Percentiles rank a stretch among this genome's conserved stretches.
phyloP scores from a whole-genome alignment of 129 eudicot genomes.

The Oenanthe sinensis region DNA sequence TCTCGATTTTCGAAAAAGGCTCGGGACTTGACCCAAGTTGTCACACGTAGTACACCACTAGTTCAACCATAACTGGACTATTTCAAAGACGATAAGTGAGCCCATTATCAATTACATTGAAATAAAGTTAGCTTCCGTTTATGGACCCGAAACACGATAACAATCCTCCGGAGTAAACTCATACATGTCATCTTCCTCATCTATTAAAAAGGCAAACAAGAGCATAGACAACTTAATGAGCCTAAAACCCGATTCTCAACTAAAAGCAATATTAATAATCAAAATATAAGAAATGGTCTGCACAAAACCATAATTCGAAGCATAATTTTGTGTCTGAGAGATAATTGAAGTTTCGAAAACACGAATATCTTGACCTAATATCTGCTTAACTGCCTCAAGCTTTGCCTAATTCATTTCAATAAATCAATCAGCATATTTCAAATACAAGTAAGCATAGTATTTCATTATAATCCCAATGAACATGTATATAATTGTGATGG shows the following conservation, averaged over 20 bases:
- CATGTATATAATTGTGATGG: too few relatives aligned
- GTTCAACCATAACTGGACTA: background rate
- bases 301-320: conserved; percentile 42
- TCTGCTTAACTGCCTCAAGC: conserved; percentile 64
- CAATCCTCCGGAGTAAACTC: conserved; percentile 84
- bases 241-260: background rate
- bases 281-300: too few relatives aligned
- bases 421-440: conserved; percentile 3
- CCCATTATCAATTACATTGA: too few relatives aligned
- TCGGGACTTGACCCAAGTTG: too few relatives aligned
- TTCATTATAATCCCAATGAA: too few relatives aligned
- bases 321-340: conserved; percentile 37
- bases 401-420: conserved; percentile 30
- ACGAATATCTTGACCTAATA: conserved; percentile 68
- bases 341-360: conserved; percentile 63
- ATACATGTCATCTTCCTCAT: conserved; percentile 70
- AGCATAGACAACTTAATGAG: background rate
- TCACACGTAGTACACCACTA: background rate
- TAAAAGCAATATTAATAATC: too few relatives aligned
- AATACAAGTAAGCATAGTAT: background rate
- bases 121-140: conserved; percentile 56
- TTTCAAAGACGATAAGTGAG: too few relatives aligned
- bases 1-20: too few relatives aligned
- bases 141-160: conserved; percentile 47
- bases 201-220: conserved; percentile 15